Base-by-base conservation (phyloP, 2,329 filamentous ascomycete species). In the Aspergillus sp. region DNA sequence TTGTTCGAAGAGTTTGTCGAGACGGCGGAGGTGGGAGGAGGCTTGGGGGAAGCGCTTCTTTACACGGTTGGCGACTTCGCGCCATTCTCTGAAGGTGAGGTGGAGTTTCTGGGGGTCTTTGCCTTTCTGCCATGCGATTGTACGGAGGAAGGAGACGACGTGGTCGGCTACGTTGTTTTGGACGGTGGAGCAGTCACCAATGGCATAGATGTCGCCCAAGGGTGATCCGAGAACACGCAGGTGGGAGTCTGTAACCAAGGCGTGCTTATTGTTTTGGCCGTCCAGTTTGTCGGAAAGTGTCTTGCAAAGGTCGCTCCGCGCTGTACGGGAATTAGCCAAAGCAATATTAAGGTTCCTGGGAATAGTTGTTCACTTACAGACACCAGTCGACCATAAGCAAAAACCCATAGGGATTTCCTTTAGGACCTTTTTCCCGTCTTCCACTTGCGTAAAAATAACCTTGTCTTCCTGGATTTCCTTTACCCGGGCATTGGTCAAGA, bases 381-480 rank as follows among this genome's bases (percentile, higher is more conserved):
- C 91, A 52, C 93, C 93, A 0, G 93, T 98, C 0, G 93, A 97
- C 93, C 93, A 98, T 12, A 98, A 77, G 60, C 93, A 97, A 73
- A 98, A 95, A 23, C 90, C 93, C 76, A 89, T 90, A 0, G 93
- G 91, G 0, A 98, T 81, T 61, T 98, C 93, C 67, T 98, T 98
- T 20, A 83, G 86, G n/a, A 95, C 60, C 0, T 84, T 69, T 25
- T 82, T 80, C 39, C 89, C 90, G 46, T 89, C 75, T 3, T 86
- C 80, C 62, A 88, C 85, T 66, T 98, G 90, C 0, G 85, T 86
- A 71, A 95, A 98, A 20, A 95, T 70, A 51, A 98, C 95, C 61
- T 82, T 86, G 66, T 97, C 89, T 0, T 80, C 68, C 39, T 79
- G 79, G 13, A 98, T 90, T 67, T 96, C 91, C 68, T 90, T 88